Evolutionary conservation across 345 rosid genomes (phyloP).

Genomic region (Citropsis articulata): DNA sequence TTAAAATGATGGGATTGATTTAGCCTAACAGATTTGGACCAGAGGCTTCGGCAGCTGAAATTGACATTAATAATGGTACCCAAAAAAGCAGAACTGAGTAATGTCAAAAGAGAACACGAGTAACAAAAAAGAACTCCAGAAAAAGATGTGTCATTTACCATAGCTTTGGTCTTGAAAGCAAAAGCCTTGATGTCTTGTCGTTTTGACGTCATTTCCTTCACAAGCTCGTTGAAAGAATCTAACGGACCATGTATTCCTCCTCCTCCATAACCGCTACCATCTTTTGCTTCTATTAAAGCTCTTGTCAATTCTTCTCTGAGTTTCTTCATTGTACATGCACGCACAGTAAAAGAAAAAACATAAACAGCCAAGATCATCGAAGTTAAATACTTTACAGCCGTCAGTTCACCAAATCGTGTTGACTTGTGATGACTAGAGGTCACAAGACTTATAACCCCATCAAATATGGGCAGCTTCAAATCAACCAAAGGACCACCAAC

Average conservation of each 20-base stretch:
- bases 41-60: neutral
- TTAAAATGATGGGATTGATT: neutral
- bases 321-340: slow-evolving; percentile 46
- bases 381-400: neutral
- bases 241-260: slow-evolving; percentile 38
- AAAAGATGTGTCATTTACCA: slow-evolving; percentile 39
- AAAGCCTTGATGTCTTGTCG: slow-evolving; percentile 68
- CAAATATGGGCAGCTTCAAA: slow-evolving; percentile 9
- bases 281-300: slow-evolving; percentile 67
- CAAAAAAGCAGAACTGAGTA: neutral
- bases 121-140: neutral
- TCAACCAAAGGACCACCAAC: neutral
- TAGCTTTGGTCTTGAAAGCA: slow-evolving; percentile 75
- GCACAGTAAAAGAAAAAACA: slow-evolving; percentile 7
- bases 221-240: slow-evolving; percentile 73
- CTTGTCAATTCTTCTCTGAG: slow-evolving; percentile 74
- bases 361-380: neutral
- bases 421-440: slow-evolving; percentile 15
- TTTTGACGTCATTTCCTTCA: slow-evolving; percentile 55
- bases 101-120: neutral
- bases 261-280: slow-evolving; percentile 30
- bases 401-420: slow-evolving; percentile 20
- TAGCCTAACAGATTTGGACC: neutral
- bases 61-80: neutral
- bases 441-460: neutral